phyloP scores from a whole-genome alignment of 1,139 yeast species.

The Suhomyces terraborum region DNA sequence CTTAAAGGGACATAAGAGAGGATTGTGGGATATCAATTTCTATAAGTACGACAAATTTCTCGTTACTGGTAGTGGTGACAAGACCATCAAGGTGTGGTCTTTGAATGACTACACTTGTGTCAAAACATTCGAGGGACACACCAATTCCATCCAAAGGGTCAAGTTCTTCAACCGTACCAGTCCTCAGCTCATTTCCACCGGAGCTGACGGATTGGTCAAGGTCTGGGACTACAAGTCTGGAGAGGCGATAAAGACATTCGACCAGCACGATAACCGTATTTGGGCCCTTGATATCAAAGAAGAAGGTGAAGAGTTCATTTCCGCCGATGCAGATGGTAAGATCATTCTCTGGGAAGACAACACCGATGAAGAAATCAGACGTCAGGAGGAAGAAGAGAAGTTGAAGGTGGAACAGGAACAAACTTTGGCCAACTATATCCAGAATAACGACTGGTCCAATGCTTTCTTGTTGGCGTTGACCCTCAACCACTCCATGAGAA shows the following conservation, averaged over 20 bases:
- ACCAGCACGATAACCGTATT: constrained; percentile 89
- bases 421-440: constrained; percentile 70
- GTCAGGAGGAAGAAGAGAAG: constrained; percentile 52
- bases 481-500: constrained; percentile 81
- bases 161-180: constrained; percentile 61
- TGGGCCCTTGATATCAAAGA: constrained; percentile 79
- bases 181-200: constrained; percentile 75
- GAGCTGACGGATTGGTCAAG: constrained; percentile 93
- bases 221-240: constrained; percentile 82
- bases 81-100: constrained; percentile 87
- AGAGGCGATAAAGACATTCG: constrained; percentile 74
- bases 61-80: constrained; percentile 87
- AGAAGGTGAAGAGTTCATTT: constrained; percentile 69
- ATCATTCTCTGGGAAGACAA: constrained; percentile 87
- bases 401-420: constrained; percentile 84
- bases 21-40: constrained; percentile 89
- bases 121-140: constrained; percentile 90
- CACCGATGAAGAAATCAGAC: constrained; percentile 59
- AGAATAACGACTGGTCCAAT: constrained; percentile 75
- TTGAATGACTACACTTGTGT: constrained; percentile 71
- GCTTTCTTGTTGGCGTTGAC: constrained; percentile 87
- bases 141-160: constrained; percentile 86
- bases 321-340: constrained; percentile 96
- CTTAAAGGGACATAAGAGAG: constrained; percentile 87
- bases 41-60: constrained; percentile 75